These are phyloP conservation scores for Saxophila tyrrhenica DNA, from an alignment of 495 filamentous ascomycete species.

Conservation along the genomic window DNA sequence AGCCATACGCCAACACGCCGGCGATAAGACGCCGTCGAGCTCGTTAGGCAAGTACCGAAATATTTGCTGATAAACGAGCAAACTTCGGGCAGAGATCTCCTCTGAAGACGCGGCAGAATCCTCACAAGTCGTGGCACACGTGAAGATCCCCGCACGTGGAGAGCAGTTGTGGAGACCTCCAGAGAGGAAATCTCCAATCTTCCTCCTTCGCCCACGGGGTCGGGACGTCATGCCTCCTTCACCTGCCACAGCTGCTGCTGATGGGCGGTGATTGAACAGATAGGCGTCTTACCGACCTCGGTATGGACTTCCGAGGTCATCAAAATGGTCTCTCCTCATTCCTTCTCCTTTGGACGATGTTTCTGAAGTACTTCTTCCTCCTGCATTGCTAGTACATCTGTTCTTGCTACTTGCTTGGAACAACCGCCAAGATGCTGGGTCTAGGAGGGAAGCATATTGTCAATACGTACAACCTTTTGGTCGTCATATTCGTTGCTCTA, in stretches of 20 bases:
- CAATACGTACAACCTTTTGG: conserved; percentile 25
- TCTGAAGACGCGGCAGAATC: too few relatives aligned
- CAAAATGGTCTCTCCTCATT: neutral
- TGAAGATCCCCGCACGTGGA: neutral
- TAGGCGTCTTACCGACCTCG: neutral
- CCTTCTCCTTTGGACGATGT: neutral
- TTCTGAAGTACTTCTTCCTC: too few relatives aligned
- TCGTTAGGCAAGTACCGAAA: too few relatives aligned
- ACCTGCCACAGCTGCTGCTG: too few relatives aligned
- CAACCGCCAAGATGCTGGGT: neutral
- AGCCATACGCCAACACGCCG: too few relatives aligned
- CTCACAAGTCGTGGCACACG: neutral
- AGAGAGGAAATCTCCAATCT: neutral
- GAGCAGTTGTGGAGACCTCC: too few relatives aligned
- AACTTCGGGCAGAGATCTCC: too few relatives aligned
- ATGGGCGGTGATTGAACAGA: too few relatives aligned
- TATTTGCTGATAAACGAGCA: too few relatives aligned
- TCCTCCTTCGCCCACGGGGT: neutral
- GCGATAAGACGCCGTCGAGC: too few relatives aligned
- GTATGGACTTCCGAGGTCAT: neutral
- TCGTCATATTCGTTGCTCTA: conserved; percentile 25
- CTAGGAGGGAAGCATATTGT: conserved; percentile 14
- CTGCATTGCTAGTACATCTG: too few relatives aligned
- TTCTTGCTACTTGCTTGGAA: too few relatives aligned
- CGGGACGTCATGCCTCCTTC: neutral